Evolutionary conservation across 2,329 filamentous ascomycete species (phyloP).

Genomic region (Trichoderma oligosporum): DNA sequence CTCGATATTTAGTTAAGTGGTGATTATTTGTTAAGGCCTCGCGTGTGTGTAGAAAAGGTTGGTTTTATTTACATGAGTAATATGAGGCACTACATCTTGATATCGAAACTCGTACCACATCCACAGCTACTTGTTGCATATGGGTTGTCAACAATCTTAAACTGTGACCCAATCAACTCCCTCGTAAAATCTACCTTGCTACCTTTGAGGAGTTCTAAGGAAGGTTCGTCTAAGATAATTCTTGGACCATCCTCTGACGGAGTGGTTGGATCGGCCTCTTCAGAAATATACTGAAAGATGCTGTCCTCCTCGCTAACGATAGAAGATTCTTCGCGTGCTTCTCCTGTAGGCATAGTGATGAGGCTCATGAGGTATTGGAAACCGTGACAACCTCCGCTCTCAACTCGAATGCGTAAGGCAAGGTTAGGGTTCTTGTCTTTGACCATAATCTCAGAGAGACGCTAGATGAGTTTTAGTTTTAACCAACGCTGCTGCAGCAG

Average conservation of each 20-base stretch:
- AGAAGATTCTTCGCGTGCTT: constrained; percentile 33
- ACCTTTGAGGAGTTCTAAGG: constrained; percentile 81
- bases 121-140: constrained; percentile 90
- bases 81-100: constrained; percentile 54
- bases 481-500: not conserved
- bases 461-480: constrained; percentile 40
- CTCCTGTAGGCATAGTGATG: constrained; percentile 53
- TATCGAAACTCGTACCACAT: constrained; percentile 96
- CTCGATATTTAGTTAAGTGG: not conserved
- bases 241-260: constrained; percentile 52
- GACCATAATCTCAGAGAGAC: constrained; percentile 72
- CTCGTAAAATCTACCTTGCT: constrained; percentile 96
- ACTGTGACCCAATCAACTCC: constrained; percentile 85
- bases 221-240: constrained; percentile 83
- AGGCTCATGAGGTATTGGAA: constrained; percentile 97
- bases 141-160: constrained; percentile 94
- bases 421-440: constrained; percentile 72
- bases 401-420: constrained; percentile 86
- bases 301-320: constrained; percentile 71
- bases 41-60: not conserved
- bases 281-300: constrained; percentile 68
- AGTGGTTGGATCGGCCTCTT: constrained; percentile 36
- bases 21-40: not conserved
- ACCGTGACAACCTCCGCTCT: constrained; percentile 92
- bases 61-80: not conserved